Evolutionary conservation across 495 filamentous ascomycete species (phyloP).

Genomic region (Talaromyces ruber): DNA sequence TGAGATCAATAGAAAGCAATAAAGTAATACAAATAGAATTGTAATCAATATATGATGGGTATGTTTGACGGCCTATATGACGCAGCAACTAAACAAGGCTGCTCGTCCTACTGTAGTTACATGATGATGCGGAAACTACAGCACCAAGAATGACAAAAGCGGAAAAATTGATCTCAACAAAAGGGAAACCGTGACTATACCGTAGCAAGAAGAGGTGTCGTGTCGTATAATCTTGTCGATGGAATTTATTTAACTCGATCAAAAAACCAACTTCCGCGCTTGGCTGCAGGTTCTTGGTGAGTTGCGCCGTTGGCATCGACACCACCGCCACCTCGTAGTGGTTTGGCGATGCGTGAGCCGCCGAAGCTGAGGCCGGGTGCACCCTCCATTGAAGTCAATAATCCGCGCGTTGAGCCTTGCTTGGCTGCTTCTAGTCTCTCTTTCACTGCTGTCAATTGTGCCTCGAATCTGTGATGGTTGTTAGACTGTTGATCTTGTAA

Average conservation of each 20-base stretch:
- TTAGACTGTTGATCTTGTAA: constrained; percentile 7
- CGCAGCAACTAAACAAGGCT: neutral
- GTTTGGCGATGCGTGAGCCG: constrained; percentile 86
- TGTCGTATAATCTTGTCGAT: neutral
- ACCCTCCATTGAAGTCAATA: constrained; percentile 53
- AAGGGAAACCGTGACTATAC: neutral
- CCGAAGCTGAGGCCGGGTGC: constrained; percentile 65
- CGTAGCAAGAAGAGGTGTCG: neutral
- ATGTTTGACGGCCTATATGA: neutral
- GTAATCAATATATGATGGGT: neutral
- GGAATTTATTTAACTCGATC: constrained; percentile 32
- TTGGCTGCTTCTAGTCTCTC: constrained; percentile 96
- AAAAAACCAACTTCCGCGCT: constrained; percentile 43
- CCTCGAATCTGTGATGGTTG: constrained; percentile 67
- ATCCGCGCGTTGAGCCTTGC: constrained; percentile 72
- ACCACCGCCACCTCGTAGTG: constrained; percentile 82
- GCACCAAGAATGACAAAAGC: neutral
- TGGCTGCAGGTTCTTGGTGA: constrained; percentile 39
- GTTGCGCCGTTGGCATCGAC: constrained; percentile 25
- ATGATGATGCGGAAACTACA: neutral
- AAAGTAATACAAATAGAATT: neutral
- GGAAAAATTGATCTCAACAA: neutral
- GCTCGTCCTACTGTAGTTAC: neutral
- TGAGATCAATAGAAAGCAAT: neutral
- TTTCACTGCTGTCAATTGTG: constrained; percentile 93